phyloP scores from a whole-genome alignment of 345 rosid species.

The Eucalyptus rudis region DNA sequence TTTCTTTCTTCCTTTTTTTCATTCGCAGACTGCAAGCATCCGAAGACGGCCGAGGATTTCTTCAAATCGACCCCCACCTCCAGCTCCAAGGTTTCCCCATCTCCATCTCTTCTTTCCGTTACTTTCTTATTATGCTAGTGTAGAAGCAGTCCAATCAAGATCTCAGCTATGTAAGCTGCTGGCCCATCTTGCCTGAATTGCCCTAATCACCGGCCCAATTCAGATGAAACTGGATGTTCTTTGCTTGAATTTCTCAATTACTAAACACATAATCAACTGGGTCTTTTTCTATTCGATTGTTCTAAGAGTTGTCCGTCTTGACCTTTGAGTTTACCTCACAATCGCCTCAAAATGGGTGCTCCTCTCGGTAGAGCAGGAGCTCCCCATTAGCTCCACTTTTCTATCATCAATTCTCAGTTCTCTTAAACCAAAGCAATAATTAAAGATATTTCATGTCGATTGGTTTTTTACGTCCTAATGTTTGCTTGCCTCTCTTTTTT shows the following conservation, averaged over 20 bases:
- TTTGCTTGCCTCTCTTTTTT: not conserved
- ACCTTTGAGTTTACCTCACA: not conserved
- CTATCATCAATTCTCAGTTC: not conserved
- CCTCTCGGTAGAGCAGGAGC: not conserved
- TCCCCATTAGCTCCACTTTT: not conserved
- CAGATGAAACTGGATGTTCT: not conserved
- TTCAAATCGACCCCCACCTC: conserved; percentile 32
- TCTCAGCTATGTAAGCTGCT: not conserved
- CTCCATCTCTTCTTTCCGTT: not conserved
- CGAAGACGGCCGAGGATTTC: conserved; percentile 71
- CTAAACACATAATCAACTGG: not conserved
- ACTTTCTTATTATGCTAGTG: not conserved
- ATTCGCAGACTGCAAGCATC: conserved; percentile 69
- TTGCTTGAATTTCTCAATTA: not conserved
- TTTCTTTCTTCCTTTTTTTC: not conserved
- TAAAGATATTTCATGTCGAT: not conserved
- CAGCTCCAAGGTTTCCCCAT: not conserved
- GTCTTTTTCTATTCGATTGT: not conserved
- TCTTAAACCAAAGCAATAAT: not conserved
- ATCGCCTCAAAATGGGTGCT: not conserved
- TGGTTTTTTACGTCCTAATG: not conserved
- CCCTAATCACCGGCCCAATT: not conserved
- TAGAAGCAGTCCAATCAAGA: not conserved
- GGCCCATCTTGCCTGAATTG: not conserved
- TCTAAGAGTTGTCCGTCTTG: not conserved